Evolutionary conservation across 2,329 filamentous ascomycete genomes (phyloP).

Genomic region (Aphanocladium album): DNA sequence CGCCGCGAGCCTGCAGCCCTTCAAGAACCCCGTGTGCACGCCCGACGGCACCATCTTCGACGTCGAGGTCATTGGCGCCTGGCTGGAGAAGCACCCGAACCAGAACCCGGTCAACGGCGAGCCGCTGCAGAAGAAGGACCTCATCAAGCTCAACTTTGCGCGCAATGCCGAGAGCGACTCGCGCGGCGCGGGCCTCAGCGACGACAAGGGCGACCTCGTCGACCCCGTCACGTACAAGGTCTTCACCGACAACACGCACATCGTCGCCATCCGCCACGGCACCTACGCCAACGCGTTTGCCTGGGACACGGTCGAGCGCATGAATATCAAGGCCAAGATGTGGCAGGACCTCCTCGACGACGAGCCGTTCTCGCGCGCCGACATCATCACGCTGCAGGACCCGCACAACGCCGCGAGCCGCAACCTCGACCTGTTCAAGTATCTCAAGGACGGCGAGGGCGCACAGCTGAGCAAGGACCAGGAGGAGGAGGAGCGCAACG

Average conservation of each 20-base stretch:
- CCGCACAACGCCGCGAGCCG: conserved; percentile 81
- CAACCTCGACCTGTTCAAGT: conserved; percentile 84
- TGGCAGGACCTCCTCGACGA: conserved; percentile 91
- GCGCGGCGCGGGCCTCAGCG: conserved; percentile 41
- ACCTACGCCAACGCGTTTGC: conserved; percentile 92
- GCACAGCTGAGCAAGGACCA: conserved; percentile 65
- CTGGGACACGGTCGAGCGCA: conserved; percentile 88
- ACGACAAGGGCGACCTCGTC: conserved; percentile 72
- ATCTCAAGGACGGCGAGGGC: conserved; percentile 74
- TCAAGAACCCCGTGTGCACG: conserved; percentile 91
- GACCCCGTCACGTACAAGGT: conserved; percentile 97
- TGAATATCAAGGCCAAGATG: conserved; percentile 96
- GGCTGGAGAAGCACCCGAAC: conserved; percentile 81
- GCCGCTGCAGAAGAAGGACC: conserved; percentile 71
- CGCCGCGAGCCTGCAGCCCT: conserved; percentile 91
- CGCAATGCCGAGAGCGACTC: conserved; percentile 72
- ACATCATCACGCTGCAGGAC: conserved; percentile 95
- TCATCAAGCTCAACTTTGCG: conserved; percentile 86
- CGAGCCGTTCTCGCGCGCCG: conserved; percentile 76
- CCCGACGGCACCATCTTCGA: conserved; percentile 85
- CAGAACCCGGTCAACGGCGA: conserved; percentile 87
- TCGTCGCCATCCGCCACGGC: conserved; percentile 76
- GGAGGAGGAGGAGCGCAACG: conserved; percentile 58
- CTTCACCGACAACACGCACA: conserved; percentile 96
- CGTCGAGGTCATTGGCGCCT: conserved; percentile 86